These are phyloP conservation scores for Rhytidhysteron rufulum DNA, from an alignment of 2,329 filamentous ascomycete species.

Conservation along the genomic window DNA sequence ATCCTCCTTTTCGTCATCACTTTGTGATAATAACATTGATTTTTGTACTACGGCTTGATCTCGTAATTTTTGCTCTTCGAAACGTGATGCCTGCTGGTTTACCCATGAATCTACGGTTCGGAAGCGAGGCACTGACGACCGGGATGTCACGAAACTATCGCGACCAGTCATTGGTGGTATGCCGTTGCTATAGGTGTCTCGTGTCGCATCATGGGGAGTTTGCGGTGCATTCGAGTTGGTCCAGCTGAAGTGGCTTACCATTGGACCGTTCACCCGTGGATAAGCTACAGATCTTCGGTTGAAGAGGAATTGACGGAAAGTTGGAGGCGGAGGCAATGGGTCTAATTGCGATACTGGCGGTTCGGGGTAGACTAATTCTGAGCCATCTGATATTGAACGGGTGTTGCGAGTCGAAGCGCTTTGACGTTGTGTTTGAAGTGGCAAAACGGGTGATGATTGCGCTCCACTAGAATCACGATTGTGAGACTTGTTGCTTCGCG, in stretches of 20 bases:
- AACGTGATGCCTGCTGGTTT: constrained; percentile 34
- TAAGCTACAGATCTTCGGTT: constrained; percentile 31
- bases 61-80: constrained; percentile 33
- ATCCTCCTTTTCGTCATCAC: background rate
- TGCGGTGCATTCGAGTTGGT: constrained; percentile 38
- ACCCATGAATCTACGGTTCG: constrained; percentile 41
- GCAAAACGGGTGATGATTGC: constrained; percentile 29
- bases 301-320: constrained; percentile 36
- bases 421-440: constrained; percentile 18
- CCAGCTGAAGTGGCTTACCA: constrained; percentile 36
- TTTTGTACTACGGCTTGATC: constrained; percentile 20
- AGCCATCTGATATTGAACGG: constrained; percentile 19
- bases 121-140: constrained; percentile 36
- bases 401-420: constrained; percentile 31
- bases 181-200: constrained; percentile 22
- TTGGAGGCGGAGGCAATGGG: constrained; percentile 28
- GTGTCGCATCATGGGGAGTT: constrained; percentile 30
- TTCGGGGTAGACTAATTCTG: constrained; percentile 20
- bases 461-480: constrained; percentile 26
- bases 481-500: constrained; percentile 13
- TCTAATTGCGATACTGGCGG: constrained; percentile 12
- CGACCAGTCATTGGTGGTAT: constrained; percentile 13
- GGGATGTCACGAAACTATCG: constrained; percentile 34
- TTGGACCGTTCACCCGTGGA: constrained; percentile 14
- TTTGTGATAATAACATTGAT: background rate